Evolutionary conservation across 108 stramenopile species (phyloP), one percentile per base, ranked within the genome.

Genomic region (Pseudonitzschia multiseries): DNA sequence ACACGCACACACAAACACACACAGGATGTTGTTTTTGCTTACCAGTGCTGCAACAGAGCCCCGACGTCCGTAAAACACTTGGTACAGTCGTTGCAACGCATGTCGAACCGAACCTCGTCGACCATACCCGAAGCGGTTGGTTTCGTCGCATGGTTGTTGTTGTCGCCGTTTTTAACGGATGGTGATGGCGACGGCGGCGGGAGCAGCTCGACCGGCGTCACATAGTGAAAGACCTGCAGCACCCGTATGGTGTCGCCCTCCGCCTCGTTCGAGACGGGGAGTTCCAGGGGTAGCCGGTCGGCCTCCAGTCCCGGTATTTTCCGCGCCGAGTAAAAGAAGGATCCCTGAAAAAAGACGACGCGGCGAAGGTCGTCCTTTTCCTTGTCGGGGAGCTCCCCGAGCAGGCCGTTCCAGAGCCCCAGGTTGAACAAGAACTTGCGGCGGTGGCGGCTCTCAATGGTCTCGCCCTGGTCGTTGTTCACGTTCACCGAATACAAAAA

Each of bases 191-290:
- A 21, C 9, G 33, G 48, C 2, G 46, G 46, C 1, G 14, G 46
- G 9, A 48, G 46, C 32, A 74, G 66, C 42, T 61, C 75, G 29
- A 46, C 62, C 15, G 86, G 86, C 17, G 72, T 59, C 13, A 57
- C 24, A 60, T 80, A 84, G 26, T 75, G 71, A 31, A 60, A 36
- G 3, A 77, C 48, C 46, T 83, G 70, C 8, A 72, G 44, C 17
- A 84, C 57, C 36, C 42, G 64, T 24, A 87, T 74, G 20, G 56
- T 48, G 69, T 89, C 88, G 4, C 88, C 88, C 15, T 82, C 80
- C 0, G 76, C 77, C 22, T 69, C 65, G 14, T 67, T 70, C 15
- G 70, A 22, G 8, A 78, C 10, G 9, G 72, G 72, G 22, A 81
- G 78, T 22, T 65, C 65, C 43, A 65, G 17, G n/a, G 78, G 84